These are phyloP conservation scores for Corrigiola litoralis DNA, from an alignment of 179 eudicot genomes.

Conservation along the genomic window DNA sequence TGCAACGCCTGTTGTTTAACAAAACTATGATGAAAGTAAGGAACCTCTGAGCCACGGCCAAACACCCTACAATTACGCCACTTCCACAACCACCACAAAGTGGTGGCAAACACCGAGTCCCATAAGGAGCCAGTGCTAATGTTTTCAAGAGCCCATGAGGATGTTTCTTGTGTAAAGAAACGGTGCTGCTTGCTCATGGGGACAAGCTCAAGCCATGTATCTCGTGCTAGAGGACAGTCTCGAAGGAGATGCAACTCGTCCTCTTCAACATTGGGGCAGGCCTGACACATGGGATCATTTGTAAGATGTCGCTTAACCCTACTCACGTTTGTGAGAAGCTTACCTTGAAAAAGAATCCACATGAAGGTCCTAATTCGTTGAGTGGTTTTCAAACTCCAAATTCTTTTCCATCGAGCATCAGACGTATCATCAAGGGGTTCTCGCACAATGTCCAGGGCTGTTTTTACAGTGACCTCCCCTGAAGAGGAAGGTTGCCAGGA, in stretches of 20 bases:
- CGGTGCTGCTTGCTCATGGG: too few relatives aligned
- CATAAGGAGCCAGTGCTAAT: too few relatives aligned
- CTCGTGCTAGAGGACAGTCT: too few relatives aligned
- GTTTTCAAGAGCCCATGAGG: too few relatives aligned
- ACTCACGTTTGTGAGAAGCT: not conserved
- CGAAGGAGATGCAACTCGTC: not conserved
- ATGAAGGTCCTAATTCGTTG: not conserved
- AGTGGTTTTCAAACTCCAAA: not conserved
- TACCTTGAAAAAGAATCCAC: not conserved
- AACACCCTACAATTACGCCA: too few relatives aligned
- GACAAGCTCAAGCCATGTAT: too few relatives aligned
- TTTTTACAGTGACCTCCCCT: not conserved
- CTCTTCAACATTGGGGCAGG: not conserved
- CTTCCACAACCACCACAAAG: too few relatives aligned
- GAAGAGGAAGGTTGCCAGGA: not conserved
- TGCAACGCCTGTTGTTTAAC: too few relatives aligned
- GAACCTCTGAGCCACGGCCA: too few relatives aligned
- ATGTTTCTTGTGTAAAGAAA: too few relatives aligned
- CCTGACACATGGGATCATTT: not conserved
- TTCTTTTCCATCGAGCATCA: not conserved
- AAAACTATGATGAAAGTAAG: too few relatives aligned
- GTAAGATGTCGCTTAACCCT: not conserved
- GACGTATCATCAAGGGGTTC: not conserved
- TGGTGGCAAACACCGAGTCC: too few relatives aligned
- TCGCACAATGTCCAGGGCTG: not conserved